These are phyloP conservation scores for Zychaea mexicana DNA, from an alignment of 371 early-diverging fungal genomes.

Conservation along the genomic window DNA sequence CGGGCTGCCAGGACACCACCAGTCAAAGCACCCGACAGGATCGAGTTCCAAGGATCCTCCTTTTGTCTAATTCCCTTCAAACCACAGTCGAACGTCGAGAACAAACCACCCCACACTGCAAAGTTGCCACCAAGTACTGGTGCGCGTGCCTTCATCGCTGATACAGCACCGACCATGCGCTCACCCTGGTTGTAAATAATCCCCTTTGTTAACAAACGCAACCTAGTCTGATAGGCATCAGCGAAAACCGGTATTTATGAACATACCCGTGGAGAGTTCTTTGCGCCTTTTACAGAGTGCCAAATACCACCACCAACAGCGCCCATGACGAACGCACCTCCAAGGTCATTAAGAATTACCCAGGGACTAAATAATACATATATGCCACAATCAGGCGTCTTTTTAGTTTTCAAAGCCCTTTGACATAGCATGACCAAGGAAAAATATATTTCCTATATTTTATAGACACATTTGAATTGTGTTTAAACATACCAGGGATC, in stretches of 20 bases:
- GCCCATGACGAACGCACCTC: slow-evolving; percentile 97
- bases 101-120: slow-evolving; percentile 98
- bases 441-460: background rate
- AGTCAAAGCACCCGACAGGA: slow-evolving; percentile 90
- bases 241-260: no score
- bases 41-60: slow-evolving; percentile 97
- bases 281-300: slow-evolving; percentile 96
- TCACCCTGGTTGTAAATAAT: slow-evolving; percentile 66
- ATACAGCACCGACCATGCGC: slow-evolving; percentile 83
- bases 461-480: background rate
- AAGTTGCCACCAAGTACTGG: slow-evolving; percentile 97
- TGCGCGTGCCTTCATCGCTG: slow-evolving; percentile 91
- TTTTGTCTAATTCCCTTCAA: slow-evolving; percentile 90
- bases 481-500: slow-evolving; percentile 52
- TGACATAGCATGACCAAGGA: no score
- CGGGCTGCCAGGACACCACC: slow-evolving; percentile 94
- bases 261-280: slow-evolving; percentile 91
- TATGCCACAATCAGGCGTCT: slow-evolving; percentile 5
- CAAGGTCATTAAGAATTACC: slow-evolving; percentile 95
- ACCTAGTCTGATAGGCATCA: no score
- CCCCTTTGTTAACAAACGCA: no score
- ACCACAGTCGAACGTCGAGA: slow-evolving; percentile 94
- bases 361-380: slow-evolving; percentile 73
- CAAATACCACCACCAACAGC: slow-evolving; percentile 94
- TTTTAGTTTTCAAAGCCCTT: background rate